Conservation (phyloP, 352 stramenopile genomes). For the Globisporangium middletonii region DNA sequence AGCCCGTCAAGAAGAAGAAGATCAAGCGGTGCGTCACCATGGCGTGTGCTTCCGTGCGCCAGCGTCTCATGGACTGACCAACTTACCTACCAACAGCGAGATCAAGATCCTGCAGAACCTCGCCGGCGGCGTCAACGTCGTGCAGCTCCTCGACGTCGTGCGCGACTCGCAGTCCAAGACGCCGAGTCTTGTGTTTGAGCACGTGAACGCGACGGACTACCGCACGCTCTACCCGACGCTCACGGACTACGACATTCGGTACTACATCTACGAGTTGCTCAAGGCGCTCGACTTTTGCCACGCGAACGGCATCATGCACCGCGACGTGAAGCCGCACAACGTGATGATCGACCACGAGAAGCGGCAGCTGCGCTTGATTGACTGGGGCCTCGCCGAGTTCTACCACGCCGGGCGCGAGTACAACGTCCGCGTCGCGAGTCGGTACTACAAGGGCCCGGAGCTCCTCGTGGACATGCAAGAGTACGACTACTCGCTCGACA, state of each 20-base stretch:
- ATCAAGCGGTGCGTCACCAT: constrained; percentile 88
- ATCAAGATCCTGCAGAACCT: constrained; percentile 99
- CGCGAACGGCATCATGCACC: constrained; percentile 99
- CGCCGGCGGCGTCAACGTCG: constrained; percentile 97
- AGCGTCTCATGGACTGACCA: too few species aligned
- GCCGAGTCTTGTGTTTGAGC: constrained; percentile 97
- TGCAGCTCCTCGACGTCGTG: constrained; percentile 98
- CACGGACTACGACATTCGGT: constrained; percentile 98
- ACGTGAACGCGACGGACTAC: constrained; percentile 99
- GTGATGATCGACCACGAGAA: constrained; percentile 99
- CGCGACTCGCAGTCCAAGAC: constrained; percentile 98
- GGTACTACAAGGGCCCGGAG: constrained; percentile 99
- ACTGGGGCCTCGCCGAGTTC: constrained; percentile 99
- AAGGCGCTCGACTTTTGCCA: constrained; percentile 98
- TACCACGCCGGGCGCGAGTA: constrained; percentile 98
- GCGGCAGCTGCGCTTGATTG: constrained; percentile 91
- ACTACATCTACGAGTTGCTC: constrained; percentile 98
- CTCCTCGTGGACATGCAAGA: constrained; percentile 99
- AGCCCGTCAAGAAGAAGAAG: constrained; percentile 99
- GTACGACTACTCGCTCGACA: constrained; percentile 80
- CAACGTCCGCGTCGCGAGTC: constrained; percentile 98
- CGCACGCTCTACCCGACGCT: constrained; percentile 99
- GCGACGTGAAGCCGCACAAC: constrained; percentile 94
- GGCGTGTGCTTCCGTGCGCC: background rate
- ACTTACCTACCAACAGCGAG: constrained; percentile 42